Evolutionary conservation across 108 stramenopile genomes (phyloP).

Genomic region (Nitzschia sp.): DNA sequence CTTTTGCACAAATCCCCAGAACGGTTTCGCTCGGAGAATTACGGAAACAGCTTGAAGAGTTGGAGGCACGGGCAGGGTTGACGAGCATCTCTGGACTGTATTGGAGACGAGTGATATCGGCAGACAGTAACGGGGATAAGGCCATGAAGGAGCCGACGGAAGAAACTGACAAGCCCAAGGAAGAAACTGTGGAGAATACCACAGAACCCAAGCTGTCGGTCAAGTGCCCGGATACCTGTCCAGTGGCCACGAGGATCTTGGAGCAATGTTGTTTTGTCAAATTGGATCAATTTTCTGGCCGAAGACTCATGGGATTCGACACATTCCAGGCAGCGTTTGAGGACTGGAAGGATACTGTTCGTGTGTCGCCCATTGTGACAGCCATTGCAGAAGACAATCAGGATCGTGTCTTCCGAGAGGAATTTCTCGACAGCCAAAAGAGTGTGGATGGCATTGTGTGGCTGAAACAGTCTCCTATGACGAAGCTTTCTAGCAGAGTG

Average conservation of each 20-base stretch:
- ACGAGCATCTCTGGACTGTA: conserved; percentile 11
- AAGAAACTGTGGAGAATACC: background rate
- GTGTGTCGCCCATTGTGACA: conserved; percentile 16
- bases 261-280: conserved; percentile 39
- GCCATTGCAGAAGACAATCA: conserved; percentile 10
- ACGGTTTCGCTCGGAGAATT: conserved; percentile 3
- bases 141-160: background rate
- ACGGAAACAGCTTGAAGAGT: conserved; percentile 4
- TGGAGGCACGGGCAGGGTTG: conserved; percentile 11
- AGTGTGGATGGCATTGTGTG: conserved; percentile 58
- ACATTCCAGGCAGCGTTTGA: conserved; percentile 51
- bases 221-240: background rate
- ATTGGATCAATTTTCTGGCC: conserved; percentile 44
- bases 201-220: background rate
- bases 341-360: conserved; percentile 49
- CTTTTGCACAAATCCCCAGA: conserved; percentile 13
- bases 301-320: conserved; percentile 52
- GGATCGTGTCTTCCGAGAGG: conserved; percentile 32
- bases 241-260: background rate
- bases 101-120: conserved; percentile 2
- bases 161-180: background rate
- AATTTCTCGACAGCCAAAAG: conserved; percentile 46
- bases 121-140: background rate
- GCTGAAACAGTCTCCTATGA: conserved; percentile 10
- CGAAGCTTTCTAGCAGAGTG: background rate